Base-by-base conservation (phyloP, 129 eudicot species). In the Oenanthe sinensis region DNA sequence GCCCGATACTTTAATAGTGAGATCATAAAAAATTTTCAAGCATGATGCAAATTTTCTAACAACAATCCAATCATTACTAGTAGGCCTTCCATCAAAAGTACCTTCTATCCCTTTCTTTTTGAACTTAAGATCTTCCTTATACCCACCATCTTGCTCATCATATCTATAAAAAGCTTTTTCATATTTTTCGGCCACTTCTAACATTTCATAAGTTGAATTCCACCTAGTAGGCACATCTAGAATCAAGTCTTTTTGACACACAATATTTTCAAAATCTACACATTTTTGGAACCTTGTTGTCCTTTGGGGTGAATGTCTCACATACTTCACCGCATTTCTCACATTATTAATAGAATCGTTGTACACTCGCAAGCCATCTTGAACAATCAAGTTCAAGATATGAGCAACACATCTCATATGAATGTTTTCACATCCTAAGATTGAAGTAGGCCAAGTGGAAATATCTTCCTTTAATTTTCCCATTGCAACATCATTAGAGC, bases 401-500 rank as follows among this genome's bases (percentile, higher is more conserved):
- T 68, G 44, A 8, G 73, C 43, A 30, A 30, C 73, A 68, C 73
- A 68, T 30, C 44, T 68, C n/a, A n/a, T n/a, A n/a, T n/a, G n/a
- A n/a, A 68, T 4, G 6, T 68, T 30, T 26, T 68, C 37, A 36
- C 37, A 9, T 12, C 16, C 43, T 26, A 30, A 68, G 4, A 68
- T 33, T 26, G 40, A 26, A 36, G 16, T 30, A 68, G 9, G 8
- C 45, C 20, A 68, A 68, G 1, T 68, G 14, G 9, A 26, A 22
- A 62, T 26, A 33, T 42, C 0, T 17, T 40, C 43, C 16, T 74
- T 81, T 39, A 60, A 62, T 7, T 74, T 36, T 0, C 26, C 4
- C 47, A 81, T 4, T 28, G 40, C 79, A 8, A 45, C 14, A 45
- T 81, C 79, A 81, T 81, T 81, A 0, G 75, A 58, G 65, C 79